Base-by-base conservation (phyloP, 2,329 filamentous ascomycete species). In the Fusarium mexicanum region DNA sequence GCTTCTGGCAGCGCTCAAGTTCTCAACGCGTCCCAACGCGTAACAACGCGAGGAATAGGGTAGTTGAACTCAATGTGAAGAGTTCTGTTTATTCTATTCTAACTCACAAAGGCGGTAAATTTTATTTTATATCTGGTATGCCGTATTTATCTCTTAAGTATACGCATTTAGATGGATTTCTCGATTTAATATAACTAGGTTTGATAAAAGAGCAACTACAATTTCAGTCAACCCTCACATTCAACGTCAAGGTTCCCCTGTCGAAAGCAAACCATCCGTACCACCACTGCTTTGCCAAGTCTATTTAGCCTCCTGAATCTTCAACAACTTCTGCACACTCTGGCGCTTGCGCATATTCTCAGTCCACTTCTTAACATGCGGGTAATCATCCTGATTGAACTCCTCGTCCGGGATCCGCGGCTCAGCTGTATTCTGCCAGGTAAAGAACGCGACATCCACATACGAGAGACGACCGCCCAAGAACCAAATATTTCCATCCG, bases 1-100 rank as follows among this genome's bases (percentile, higher is more conserved):
- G 33, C 33, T 40, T 44, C 17, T 35, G 7, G 0, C 0, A 46
- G 1, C 0, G 1, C 0, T 41, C 2, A 63, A 55, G 26, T 69
- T 20, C 5, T 4, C 31, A 5, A 17, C 11, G 8, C 14, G 35
- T n/a, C 2, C 24, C 1, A 1, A 2, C 10, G 14, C 18, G 35
- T 13, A 5, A 29, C 0, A 4, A 7, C 2, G 1, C 5, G 14
- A 51, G 10, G 50, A 54, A 40, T 40, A 54, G 51, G 24, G 35
- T 54, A 54, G 35, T 8, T 29, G 0, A 24, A 1, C 16, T 1
- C 10, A 1, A 51, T 3, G 6, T 24, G 0, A 14, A 14, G 16
- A 7, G 29, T 9, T 18, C 2, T 13, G 3, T 13, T 18, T 18
- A 33, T 9, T 31, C 4, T 2, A 16, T 17, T 35, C 9, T 14